phyloP scores from a whole-genome alignment of 306 rosid genomes.

The Castanea crenata region DNA sequence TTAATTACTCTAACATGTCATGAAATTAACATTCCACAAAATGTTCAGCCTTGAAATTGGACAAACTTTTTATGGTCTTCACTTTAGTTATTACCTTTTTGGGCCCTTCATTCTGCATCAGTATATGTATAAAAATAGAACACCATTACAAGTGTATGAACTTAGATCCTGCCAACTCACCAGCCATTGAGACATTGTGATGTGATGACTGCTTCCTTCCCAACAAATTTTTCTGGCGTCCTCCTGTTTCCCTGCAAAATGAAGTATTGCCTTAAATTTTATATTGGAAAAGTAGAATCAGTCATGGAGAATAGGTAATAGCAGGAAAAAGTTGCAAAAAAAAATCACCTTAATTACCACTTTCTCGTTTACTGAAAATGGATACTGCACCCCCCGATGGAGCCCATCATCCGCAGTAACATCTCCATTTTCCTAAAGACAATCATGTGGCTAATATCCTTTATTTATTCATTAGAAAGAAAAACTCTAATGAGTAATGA shows the following conservation, averaged over 20 bases:
- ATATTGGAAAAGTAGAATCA: constrained; percentile 5
- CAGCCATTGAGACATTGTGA: constrained; percentile 99
- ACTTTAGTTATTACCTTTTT: background rate
- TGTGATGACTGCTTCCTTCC: constrained; percentile 97
- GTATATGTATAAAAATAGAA: constrained; percentile 2
- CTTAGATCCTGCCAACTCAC: constrained; percentile 50
- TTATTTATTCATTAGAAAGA: constrained; percentile 13
- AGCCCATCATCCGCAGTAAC: constrained; percentile 54
- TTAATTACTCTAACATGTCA: background rate
- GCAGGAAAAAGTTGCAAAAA: constrained; percentile 13
- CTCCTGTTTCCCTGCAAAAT: constrained; percentile 85
- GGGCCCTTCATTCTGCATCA: background rate
- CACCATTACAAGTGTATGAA: constrained; percentile 16
- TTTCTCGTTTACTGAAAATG: constrained; percentile 91
- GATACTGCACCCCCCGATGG: constrained; percentile 83
- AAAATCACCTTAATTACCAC: constrained; percentile 81
- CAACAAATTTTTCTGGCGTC: constrained; percentile 97
- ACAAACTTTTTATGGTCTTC: background rate
- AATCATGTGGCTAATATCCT: constrained; percentile 1
- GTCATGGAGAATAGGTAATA: constrained; percentile 7
- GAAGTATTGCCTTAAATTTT: constrained; percentile 25
- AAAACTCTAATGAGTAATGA: constrained; percentile 21
- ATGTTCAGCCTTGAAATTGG: background rate
- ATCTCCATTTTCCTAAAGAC: constrained; percentile 81
- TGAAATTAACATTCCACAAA: background rate